These are phyloP conservation scores for Botrytis hyacinthi DNA, from an alignment of 2,329 filamentous ascomycete species.

Conservation along the genomic window DNA sequence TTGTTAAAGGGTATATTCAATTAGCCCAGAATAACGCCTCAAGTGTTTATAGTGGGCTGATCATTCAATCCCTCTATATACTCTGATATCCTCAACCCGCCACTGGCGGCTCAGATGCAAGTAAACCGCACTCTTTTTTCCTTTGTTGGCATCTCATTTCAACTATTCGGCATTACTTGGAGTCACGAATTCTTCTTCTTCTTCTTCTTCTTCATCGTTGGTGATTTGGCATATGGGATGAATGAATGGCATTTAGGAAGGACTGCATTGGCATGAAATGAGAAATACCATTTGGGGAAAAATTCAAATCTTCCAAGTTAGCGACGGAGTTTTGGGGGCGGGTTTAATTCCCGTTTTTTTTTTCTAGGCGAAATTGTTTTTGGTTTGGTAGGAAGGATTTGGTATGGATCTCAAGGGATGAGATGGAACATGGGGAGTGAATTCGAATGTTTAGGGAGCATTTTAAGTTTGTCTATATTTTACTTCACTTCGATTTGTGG, in stretches of 20 bases:
- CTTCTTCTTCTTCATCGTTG: background rate
- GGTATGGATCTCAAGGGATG: background rate
- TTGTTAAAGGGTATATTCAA: background rate
- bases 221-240: background rate
- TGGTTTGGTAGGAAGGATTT: background rate
- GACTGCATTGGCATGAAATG: background rate
- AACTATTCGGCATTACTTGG: background rate
- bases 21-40: background rate
- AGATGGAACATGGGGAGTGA: background rate
- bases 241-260: constrained; percentile 6
- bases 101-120: background rate
- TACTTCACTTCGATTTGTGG: background rate
- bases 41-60: background rate
- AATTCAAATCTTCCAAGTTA: background rate
- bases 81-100: background rate
- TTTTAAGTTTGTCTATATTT: constrained; percentile 9
- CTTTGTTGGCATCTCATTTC: background rate
- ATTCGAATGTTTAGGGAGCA: background rate
- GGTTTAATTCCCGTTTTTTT: background rate
- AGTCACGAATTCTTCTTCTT: background rate
- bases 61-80: background rate
- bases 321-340: constrained; percentile 16
- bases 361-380: background rate
- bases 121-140: background rate
- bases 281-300: background rate